Conservation (phyloP, 2,329 filamentous ascomycete species). For the Venturia carpophila region DNA sequence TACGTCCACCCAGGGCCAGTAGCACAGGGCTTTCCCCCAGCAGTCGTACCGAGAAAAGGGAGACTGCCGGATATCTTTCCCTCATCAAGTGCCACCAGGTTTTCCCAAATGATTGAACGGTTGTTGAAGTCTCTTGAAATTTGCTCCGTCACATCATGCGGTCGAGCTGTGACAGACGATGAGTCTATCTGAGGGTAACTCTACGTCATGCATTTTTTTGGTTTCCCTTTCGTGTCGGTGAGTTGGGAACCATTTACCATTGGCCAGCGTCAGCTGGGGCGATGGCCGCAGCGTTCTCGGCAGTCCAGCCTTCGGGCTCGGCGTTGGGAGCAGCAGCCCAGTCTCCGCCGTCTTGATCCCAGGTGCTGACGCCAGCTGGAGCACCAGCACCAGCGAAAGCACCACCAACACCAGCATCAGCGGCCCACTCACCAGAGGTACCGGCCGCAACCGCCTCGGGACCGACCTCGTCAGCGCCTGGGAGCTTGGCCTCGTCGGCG, state of each 20-base stretch:
- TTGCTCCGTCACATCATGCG: slow-evolving; percentile 10
- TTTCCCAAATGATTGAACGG: slow-evolving; percentile 10
- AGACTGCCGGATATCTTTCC: slow-evolving; percentile 85
- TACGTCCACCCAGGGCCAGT: slow-evolving; percentile 70
- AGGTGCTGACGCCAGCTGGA: slow-evolving; percentile 53
- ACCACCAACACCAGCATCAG: slow-evolving; percentile 54
- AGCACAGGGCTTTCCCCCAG: slow-evolving; percentile 98
- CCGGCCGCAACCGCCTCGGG: slow-evolving; percentile 69
- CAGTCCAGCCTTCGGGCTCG: slow-evolving; percentile 24
- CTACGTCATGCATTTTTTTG: slow-evolving; percentile 17
- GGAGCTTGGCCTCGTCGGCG: slow-evolving; percentile 77
- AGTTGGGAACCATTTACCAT: slow-evolving; percentile 38
- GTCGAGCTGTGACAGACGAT: slow-evolving; percentile 1
- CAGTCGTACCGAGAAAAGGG: slow-evolving; percentile 32
- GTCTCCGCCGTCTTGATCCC: slow-evolving; percentile 53
- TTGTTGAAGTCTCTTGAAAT: neutral
- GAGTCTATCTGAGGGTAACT: slow-evolving; percentile 19
- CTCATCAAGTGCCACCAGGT: slow-evolving; percentile 69
- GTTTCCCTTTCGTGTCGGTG: slow-evolving; percentile 20
- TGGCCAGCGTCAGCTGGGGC: slow-evolving; percentile 24
- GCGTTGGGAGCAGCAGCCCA: slow-evolving; percentile 54
- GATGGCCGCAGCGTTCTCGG: slow-evolving; percentile 35
- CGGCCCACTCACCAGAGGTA: slow-evolving; percentile 82
- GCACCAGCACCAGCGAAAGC: slow-evolving; percentile 56
- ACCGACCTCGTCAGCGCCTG: slow-evolving; percentile 77